phyloP scores from a whole-genome alignment of 1,284 basidiomycete species.

The Puccinia triticina region DNA sequence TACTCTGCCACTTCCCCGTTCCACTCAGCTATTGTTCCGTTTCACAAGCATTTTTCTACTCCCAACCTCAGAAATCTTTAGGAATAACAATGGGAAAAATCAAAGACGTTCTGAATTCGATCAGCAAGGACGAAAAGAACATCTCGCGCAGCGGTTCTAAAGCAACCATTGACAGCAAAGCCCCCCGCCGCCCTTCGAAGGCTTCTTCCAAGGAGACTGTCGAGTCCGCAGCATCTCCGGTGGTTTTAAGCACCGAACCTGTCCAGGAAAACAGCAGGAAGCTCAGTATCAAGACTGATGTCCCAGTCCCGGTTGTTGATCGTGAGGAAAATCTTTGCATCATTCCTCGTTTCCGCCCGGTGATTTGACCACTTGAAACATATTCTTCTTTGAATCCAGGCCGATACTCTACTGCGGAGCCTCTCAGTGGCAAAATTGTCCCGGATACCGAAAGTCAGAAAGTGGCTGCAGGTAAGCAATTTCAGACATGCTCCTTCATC shows the following conservation, averaged over 20 bases:
- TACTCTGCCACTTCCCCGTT: too few species aligned
- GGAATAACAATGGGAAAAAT: slow-evolving; percentile 23
- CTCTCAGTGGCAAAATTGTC: not conserved
- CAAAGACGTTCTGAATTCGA: slow-evolving; percentile 31
- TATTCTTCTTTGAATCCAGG: not conserved
- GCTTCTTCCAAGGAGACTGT: slow-evolving; percentile 16
- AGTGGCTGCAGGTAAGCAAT: slow-evolving; percentile 31
- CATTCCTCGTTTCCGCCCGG: not conserved
- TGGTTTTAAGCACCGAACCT: not conserved
- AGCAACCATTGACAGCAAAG: slow-evolving; percentile 5
- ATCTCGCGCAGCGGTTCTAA: slow-evolving; percentile 9
- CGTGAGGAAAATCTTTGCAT: not conserved
- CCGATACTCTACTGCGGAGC: not conserved
- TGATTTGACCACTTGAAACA: not conserved
- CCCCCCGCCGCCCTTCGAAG: slow-evolving; percentile 28
- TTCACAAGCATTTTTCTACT: too few species aligned
- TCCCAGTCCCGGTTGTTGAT: not conserved
- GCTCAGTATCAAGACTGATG: not conserved
- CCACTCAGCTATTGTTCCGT: too few species aligned
- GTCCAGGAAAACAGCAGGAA: not conserved
- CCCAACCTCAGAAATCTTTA: too few species aligned
- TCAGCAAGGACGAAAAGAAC: slow-evolving; percentile 24
- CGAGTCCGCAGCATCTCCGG: not conserved
- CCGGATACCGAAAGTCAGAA: slow-evolving; percentile 34
- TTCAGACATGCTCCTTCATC: not conserved